Percentiles rank a stretch among this genome's conserved stretches.
Evolutionary conservation across 1,139 yeast genomes (phyloP).

Genomic region (Ogataea hybrid): DNA sequence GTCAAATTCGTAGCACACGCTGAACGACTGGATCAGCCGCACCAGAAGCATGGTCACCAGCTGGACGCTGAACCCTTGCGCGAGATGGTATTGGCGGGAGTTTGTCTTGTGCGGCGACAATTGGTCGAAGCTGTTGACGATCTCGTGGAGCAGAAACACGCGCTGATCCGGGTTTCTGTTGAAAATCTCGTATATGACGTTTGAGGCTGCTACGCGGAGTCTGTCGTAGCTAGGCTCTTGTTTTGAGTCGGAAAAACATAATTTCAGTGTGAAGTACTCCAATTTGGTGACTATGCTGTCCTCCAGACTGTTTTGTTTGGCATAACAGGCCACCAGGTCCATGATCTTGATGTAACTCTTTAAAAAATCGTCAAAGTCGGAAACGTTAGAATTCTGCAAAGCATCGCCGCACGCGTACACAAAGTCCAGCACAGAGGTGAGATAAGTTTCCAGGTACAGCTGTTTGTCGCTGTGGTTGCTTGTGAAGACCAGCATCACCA

Average conservation of each 20-base stretch:
- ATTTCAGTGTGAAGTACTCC: constrained; percentile 45
- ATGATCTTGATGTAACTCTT: constrained; percentile 9
- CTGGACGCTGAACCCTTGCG: constrained; percentile 49
- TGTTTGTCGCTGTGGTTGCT: constrained; percentile 41
- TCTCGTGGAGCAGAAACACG: constrained; percentile 56
- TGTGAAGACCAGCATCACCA: constrained; percentile 42
- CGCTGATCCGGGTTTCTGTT: constrained; percentile 49
- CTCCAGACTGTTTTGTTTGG: constrained; percentile 32
- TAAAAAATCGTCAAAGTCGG: constrained; percentile 17
- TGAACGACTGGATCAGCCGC: constrained; percentile 44
- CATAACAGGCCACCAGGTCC: constrained; percentile 12
- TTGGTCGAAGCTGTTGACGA: constrained; percentile 49
- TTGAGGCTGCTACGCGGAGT: constrained; percentile 37
- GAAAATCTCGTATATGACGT: constrained; percentile 46
- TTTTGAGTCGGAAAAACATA: constrained; percentile 37
- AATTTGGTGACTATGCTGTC: constrained; percentile 49
- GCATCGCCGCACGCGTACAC: constrained; percentile 39
- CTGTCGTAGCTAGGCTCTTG: constrained; percentile 31
- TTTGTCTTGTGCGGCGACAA: constrained; percentile 43
- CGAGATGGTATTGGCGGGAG: constrained; percentile 43
- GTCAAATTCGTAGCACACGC: constrained; percentile 29
- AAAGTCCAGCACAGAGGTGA: constrained; percentile 41
- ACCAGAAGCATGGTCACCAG: constrained; percentile 45
- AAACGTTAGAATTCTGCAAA: constrained; percentile 16
- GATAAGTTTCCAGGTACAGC: constrained; percentile 44